Evolutionary conservation across 495 filamentous ascomycete species (phyloP).

Genomic region (Talaromyces wortmannii): DNA sequence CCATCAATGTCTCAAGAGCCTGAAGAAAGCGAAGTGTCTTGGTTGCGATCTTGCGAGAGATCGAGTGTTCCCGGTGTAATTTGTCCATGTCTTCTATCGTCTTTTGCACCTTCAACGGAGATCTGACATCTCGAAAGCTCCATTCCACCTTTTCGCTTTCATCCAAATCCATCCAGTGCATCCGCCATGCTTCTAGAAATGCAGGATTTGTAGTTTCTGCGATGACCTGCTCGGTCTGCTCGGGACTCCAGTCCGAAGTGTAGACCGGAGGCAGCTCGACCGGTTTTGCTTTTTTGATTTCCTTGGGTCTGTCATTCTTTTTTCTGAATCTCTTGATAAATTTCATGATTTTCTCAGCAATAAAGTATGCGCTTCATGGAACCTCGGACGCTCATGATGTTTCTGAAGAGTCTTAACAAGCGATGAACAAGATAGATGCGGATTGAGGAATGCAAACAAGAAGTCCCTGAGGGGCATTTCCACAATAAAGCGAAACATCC

Average conservation of each 20-base stretch:
- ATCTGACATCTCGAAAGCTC: not conserved
- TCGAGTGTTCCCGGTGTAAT: not conserved
- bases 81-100: not conserved
- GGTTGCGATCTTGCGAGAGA: not conserved
- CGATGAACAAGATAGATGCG: too few species aligned
- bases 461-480: too few species aligned
- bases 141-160: not conserved
- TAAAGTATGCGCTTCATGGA: not conserved
- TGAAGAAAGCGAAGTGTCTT: not conserved
- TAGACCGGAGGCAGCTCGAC: too few species aligned
- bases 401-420: too few species aligned
- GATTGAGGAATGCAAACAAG: too few species aligned
- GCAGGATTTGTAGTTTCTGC: slow-evolving; percentile 1
- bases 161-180: not conserved
- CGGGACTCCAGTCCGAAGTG: not conserved
- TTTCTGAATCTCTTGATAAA: not conserved
- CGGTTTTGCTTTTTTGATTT: not conserved
- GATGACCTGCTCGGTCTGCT: not conserved
- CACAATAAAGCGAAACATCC: not conserved
- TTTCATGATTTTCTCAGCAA: not conserved
- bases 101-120: slow-evolving; percentile 1
- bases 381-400: too few species aligned
- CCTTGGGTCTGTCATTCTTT: not conserved
- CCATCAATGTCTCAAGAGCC: slow-evolving; percentile 4
- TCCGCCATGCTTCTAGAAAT: slow-evolving; percentile 1